Evolutionary conservation across 441 rosid species (phyloP).

Genomic region (Biscutella laevigata): DNA sequence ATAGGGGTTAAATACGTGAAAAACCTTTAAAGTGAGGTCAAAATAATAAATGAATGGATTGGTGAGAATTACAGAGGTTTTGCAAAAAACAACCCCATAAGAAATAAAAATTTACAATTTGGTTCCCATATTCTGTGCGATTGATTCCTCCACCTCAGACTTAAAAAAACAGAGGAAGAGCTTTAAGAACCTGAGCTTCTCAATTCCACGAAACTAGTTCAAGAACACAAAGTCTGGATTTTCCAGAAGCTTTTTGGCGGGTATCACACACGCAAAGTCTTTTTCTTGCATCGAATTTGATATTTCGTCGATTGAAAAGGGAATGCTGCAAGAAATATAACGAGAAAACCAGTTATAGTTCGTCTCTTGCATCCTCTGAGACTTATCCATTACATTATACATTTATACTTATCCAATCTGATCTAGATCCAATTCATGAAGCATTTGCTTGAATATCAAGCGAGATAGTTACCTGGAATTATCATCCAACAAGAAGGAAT

Average conservation of each 20-base stretch:
- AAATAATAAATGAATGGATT: constrained; percentile 24
- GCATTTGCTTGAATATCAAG: not conserved
- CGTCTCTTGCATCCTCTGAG: too few species aligned
- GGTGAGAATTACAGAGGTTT: constrained; percentile 10
- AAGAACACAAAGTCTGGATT: constrained; percentile 82
- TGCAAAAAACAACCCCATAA: constrained; percentile 24
- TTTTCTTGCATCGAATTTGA: too few species aligned
- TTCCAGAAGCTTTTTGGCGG: constrained; percentile 72
- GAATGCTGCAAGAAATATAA: constrained; percentile 50
- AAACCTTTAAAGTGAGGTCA: constrained; percentile 14
- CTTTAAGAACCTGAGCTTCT: constrained; percentile 13
- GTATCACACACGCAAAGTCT: constrained; percentile 69
- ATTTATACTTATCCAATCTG: too few species aligned
- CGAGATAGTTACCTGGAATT: constrained; percentile 44
- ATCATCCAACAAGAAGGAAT: constrained; percentile 80
- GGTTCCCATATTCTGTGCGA: constrained; percentile 15
- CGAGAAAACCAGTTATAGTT: not conserved
- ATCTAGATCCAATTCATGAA: not conserved
- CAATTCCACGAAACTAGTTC: constrained; percentile 31
- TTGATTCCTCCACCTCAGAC: constrained; percentile 14
- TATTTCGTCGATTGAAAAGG: constrained; percentile 97
- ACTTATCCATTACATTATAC: too few species aligned
- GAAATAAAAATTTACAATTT: constrained; percentile 20
- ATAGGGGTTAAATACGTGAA: not conserved
- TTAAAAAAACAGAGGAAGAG: constrained; percentile 25